These are phyloP conservation scores for Phytophthora cryptogea DNA, from an alignment of 352 stramenopile genomes.

Conservation along the genomic window DNA sequence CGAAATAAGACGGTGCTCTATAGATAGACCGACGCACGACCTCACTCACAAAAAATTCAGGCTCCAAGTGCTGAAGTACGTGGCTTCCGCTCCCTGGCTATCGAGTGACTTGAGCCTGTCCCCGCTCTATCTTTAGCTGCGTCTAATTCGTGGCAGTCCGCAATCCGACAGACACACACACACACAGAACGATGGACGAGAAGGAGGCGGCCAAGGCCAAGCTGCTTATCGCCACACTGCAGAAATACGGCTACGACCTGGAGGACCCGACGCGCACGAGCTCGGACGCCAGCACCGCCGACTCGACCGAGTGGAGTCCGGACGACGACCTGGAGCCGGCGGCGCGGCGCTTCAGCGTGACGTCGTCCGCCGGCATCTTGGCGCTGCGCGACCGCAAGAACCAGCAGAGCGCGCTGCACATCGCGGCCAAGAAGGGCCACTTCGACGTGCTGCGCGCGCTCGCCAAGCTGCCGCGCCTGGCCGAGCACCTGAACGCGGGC, in stretches of 20 bases:
- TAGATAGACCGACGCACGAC: conserved; percentile 24
- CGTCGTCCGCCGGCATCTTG: conserved; percentile 65
- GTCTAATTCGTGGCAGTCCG: conserved; percentile 7
- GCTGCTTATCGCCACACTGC: conserved; percentile 78
- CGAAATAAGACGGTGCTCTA: conserved; percentile 8
- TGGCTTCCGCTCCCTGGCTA: conserved; percentile 17
- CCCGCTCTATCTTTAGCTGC: conserved; percentile 5
- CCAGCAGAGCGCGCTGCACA: conserved; percentile 84
- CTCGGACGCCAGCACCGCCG: conserved; percentile 29
- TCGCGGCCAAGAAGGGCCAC: conserved; percentile 84
- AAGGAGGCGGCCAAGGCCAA: conserved; percentile 67
- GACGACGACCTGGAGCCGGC: conserved; percentile 34
- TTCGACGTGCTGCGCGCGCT: conserved; percentile 80
- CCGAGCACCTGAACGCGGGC: conserved; percentile 75
- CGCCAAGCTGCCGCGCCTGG: conserved; percentile 71
- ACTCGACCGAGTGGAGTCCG: conserved; percentile 43
- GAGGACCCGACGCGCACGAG: conserved; percentile 36
- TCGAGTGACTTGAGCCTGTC: conserved; percentile 22
- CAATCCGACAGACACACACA: conserved; percentile 21
- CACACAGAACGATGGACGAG: conserved; percentile 29
- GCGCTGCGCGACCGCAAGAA: conserved; percentile 84
- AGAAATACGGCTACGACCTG: conserved; percentile 88
- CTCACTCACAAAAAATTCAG: conserved; percentile 29
- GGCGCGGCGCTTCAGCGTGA: conserved; percentile 31
- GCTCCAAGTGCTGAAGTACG: conserved; percentile 1